phyloP scores from a whole-genome alignment of 768 basidiomycete species.

The Kwoniella bestiolae region DNA sequence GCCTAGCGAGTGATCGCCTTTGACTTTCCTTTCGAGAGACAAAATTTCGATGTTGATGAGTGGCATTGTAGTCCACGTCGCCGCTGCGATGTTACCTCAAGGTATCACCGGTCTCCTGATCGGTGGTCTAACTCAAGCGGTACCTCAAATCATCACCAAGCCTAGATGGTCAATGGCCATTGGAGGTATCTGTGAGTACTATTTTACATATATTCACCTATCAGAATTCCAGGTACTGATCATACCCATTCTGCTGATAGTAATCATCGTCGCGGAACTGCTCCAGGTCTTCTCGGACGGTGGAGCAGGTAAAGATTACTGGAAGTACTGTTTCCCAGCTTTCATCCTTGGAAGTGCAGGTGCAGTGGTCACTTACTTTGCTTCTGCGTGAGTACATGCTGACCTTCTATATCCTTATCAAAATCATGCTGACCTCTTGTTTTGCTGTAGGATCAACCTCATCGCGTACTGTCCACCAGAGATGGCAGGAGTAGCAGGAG shows the following conservation, averaged over 20 bases:
- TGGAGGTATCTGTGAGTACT: slow-evolving; percentile 40
- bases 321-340: slow-evolving; percentile 50
- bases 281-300: slow-evolving; percentile 49
- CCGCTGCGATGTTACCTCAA: slow-evolving; percentile 50
- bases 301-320: slow-evolving; percentile 51
- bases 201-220: too few relatives aligned
- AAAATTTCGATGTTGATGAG: neutral
- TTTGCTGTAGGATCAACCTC: slow-evolving; percentile 29
- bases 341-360: slow-evolving; percentile 46
- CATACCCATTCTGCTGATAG: too few relatives aligned
- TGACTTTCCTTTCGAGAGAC: too few relatives aligned
- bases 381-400: slow-evolving; percentile 15
- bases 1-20: slow-evolving; percentile 23
- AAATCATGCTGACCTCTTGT: neutral
- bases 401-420: too few relatives aligned
- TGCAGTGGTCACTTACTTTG: slow-evolving; percentile 37
- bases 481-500: slow-evolving; percentile 49
- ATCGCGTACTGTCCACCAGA: slow-evolving; percentile 51
- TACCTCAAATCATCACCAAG: slow-evolving; percentile 43
- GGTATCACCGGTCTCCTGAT: slow-evolving; percentile 43
- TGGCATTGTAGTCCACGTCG: slow-evolving; percentile 32
- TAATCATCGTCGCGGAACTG: slow-evolving; percentile 39
- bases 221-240: too few relatives aligned
- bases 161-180: slow-evolving; percentile 39
- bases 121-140: slow-evolving; percentile 32